Evolutionary conservation across 768 basidiomycete species (phyloP), one percentile per base, ranked within the genome.

Genomic region (Tulasnella sp.): DNA sequence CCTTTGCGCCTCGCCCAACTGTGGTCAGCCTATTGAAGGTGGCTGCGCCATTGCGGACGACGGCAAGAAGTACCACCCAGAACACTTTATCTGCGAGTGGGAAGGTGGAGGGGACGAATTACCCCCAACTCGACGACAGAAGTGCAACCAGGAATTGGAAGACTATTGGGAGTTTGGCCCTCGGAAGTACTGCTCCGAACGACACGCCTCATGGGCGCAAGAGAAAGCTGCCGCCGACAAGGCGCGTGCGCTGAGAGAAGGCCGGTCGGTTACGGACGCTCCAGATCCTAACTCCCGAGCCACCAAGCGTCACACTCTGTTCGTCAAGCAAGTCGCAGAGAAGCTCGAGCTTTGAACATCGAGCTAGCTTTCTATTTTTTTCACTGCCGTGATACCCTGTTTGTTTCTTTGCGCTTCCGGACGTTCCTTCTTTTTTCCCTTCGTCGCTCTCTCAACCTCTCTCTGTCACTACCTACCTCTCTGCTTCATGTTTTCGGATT

Each of bases 11-110:
- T 89, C 93, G 2, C 82, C 88, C 15, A 85, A 85, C 22, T 98
- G 96, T 82, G 91, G 92, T 3, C 89, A 91, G 82, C 96, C 96
- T 6, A 94, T 98, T 79, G 96, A 98, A 83, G 96, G 96, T 0
- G 90, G 94, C 1, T 97, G 95, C 82, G 93, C 96, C 14, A 89
- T 96, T 25, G 93, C 93, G 22, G 91, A 96, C 79, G 84, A 89
- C 14, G 91, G 92, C 12, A 89, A 89, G 80, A 87, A 91, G 38
- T 97, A 91, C 83, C 96, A 97, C 82, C 93, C 94, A 6, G 93
- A 93, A 77, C 94, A 96, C 82, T 87, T 97, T 81, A 85, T 89
- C 36, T 97, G 96, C 83, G 94, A 96, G 83, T 87, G 89, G 80
- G 85, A 58, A 67, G 77, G 79, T 25, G 40, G 38, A 68, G 29